Evolutionary conservation across 1,284 basidiomycete genomes (phyloP).

Genomic region (Cerrena zonata): DNA sequence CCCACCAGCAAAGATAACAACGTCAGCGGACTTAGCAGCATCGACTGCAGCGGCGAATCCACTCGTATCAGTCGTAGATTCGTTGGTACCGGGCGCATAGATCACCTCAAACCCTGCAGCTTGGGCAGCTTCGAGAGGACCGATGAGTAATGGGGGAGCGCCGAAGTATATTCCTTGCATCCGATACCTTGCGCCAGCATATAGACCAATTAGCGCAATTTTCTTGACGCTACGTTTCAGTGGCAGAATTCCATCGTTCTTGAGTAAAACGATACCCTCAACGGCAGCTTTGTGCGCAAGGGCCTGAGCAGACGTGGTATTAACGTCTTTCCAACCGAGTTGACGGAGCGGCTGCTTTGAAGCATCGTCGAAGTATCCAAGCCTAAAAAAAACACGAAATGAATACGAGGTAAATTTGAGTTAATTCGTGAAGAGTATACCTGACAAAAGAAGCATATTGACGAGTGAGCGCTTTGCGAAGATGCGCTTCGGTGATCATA

Average conservation of each 20-base stretch:
- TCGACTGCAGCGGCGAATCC: constrained; percentile 37
- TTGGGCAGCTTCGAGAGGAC: constrained; percentile 43
- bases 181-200: constrained; percentile 47
- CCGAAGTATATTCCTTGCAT: constrained; percentile 57
- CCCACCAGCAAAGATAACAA: constrained; percentile 41
- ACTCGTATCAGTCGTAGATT: constrained; percentile 33
- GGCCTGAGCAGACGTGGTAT: constrained; percentile 40
- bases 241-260: constrained; percentile 52
- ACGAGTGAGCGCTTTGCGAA: constrained; percentile 38
- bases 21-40: constrained; percentile 25
- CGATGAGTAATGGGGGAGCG: constrained; percentile 47
- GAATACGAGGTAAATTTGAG: neutral
- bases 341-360: constrained; percentile 45
- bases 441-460: constrained; percentile 49
- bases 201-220: constrained; percentile 50
- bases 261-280: constrained; percentile 49
- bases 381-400: constrained; percentile 26
- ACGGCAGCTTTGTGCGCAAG: constrained; percentile 46
- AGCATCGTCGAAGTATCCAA: constrained; percentile 52
- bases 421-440: constrained; percentile 22
- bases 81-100: constrained; percentile 37
- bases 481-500: constrained; percentile 38
- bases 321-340: constrained; percentile 43
- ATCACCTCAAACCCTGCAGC: constrained; percentile 42
- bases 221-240: constrained; percentile 37